Conservation (phyloP, 2,329 filamentous ascomycete species). For the Ophiocordyceps sinensis region DNA sequence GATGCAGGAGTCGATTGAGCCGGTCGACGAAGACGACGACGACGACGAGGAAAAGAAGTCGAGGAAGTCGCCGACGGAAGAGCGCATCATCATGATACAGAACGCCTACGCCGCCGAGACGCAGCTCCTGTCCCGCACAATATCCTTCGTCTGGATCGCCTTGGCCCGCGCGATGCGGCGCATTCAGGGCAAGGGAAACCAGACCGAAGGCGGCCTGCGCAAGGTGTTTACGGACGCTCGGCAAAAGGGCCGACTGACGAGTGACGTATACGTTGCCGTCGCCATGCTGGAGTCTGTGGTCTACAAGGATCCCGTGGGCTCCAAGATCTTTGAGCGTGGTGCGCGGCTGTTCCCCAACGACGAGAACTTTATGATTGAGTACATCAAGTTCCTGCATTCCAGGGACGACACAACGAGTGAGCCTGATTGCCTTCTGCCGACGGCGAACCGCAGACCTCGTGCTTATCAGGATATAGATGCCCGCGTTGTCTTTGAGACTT, state of each 20-base stretch:
- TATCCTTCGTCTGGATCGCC: slow-evolving; percentile 91
- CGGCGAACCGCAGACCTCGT: background rate
- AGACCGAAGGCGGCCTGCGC: slow-evolving; percentile 60
- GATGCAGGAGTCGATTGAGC: slow-evolving; percentile 23
- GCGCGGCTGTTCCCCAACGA: slow-evolving; percentile 89
- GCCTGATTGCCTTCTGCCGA: slow-evolving; percentile 18
- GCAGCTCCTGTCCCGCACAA: slow-evolving; percentile 63
- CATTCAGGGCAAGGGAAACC: slow-evolving; percentile 67
- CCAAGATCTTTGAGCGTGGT: slow-evolving; percentile 91
- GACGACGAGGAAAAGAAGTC: slow-evolving; percentile 26
- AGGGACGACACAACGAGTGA: slow-evolving; percentile 88
- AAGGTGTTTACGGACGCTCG: slow-evolving; percentile 84
- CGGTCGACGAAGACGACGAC: slow-evolving; percentile 38
- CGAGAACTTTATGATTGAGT: slow-evolving; percentile 85
- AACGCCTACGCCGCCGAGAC: slow-evolving; percentile 60
- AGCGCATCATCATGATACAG: slow-evolving; percentile 45
- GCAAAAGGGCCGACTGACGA: slow-evolving; percentile 73
- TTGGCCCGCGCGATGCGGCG: slow-evolving; percentile 88
- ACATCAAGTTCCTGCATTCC: slow-evolving; percentile 85
- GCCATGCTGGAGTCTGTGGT: slow-evolving; percentile 90
- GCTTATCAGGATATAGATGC: slow-evolving; percentile 47
- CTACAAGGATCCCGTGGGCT: slow-evolving; percentile 84
- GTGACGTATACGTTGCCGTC: slow-evolving; percentile 87
- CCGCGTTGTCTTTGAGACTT: slow-evolving; percentile 88
- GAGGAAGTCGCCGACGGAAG: slow-evolving; percentile 45